Conservation (phyloP, 768 basidiomycete genomes). For the Artomyces pyxidatus region DNA sequence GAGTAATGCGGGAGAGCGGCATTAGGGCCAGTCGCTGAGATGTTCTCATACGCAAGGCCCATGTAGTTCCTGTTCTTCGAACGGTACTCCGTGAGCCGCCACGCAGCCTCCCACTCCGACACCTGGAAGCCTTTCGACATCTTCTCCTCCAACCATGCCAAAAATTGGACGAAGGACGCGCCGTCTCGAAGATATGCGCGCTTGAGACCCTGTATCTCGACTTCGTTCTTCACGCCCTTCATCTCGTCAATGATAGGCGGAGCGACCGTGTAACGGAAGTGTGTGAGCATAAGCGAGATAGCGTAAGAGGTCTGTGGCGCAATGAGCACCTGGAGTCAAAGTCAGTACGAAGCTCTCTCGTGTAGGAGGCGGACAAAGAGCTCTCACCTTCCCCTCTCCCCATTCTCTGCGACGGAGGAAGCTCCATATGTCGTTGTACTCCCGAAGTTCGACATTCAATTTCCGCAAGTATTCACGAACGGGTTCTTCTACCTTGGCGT, state of each 20-base stretch:
- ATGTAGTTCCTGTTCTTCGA: slow-evolving; percentile 63
- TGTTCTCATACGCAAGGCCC: slow-evolving; percentile 85
- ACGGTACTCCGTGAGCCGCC: slow-evolving; percentile 71
- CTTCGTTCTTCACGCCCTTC: slow-evolving; percentile 84
- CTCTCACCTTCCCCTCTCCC: slow-evolving; percentile 73
- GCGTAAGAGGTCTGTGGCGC: slow-evolving; percentile 72
- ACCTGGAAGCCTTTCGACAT: slow-evolving; percentile 71
- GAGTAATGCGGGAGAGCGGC: slow-evolving; percentile 93
- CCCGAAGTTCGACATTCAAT: slow-evolving; percentile 47
- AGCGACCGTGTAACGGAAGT: slow-evolving; percentile 67
- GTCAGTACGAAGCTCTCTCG: background rate
- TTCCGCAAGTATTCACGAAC: slow-evolving; percentile 49
- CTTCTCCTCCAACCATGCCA: slow-evolving; percentile 86
- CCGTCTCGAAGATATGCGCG: slow-evolving; percentile 89
- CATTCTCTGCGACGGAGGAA: slow-evolving; percentile 69
- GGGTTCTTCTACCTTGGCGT: slow-evolving; percentile 50
- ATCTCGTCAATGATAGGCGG: slow-evolving; percentile 66
- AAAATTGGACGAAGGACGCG: slow-evolving; percentile 74
- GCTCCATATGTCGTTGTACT: slow-evolving; percentile 75
- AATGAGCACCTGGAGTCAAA: slow-evolving; percentile 48
- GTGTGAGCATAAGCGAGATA: slow-evolving; percentile 78
- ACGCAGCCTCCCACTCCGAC: slow-evolving; percentile 89
- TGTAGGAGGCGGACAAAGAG: slow-evolving; percentile 5
- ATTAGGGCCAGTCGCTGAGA: slow-evolving; percentile 84
- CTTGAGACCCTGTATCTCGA: slow-evolving; percentile 76